Percentiles rank a stretch among this genome's conserved stretches.
These are phyloP conservation scores for Cylindrotheca closterium DNA, from an alignment of 108 stramenopile genomes.

Conservation along the genomic window DNA sequence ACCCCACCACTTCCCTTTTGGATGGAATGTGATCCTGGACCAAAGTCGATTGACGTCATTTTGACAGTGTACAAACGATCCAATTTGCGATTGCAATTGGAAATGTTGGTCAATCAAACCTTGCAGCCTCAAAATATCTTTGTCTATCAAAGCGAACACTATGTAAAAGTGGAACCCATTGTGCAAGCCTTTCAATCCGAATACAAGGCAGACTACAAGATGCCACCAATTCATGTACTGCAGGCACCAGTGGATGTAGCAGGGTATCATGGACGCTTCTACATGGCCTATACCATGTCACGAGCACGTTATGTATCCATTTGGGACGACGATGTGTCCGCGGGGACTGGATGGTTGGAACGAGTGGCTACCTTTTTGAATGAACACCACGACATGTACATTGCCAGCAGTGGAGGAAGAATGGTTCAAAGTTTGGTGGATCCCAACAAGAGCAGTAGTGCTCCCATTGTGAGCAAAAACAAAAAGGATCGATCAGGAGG, in stretches of 20 bases:
- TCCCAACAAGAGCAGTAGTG: neutral
- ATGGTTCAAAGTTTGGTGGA: neutral
- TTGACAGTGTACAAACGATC: conserved; percentile 10
- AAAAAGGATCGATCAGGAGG: neutral
- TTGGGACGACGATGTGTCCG: conserved; percentile 13
- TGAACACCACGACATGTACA: neutral
- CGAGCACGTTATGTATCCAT: conserved; percentile 5
- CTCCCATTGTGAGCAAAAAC: neutral
- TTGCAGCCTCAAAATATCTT: neutral
- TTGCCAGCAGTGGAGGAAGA: conserved; percentile 3
- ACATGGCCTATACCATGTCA: conserved; percentile 10
- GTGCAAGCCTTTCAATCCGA: neutral
- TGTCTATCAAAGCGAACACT: conserved; percentile 3
- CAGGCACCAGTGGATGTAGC: neutral
- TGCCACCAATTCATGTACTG: neutral
- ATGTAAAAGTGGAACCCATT: neutral
- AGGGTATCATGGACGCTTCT: conserved; percentile 14
- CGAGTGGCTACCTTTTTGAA: neutral
- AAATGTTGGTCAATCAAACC: conserved; percentile 5
- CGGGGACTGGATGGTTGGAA: conserved; percentile 9
- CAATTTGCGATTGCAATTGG: conserved; percentile 9
- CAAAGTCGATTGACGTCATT: neutral
- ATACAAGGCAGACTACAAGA: neutral
- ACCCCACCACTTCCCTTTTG: neutral
- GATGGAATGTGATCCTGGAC: conserved; percentile 8